phyloP scores from a whole-genome alignment of 1,284 basidiomycete species.

The Naganishia liquefaciens region DNA sequence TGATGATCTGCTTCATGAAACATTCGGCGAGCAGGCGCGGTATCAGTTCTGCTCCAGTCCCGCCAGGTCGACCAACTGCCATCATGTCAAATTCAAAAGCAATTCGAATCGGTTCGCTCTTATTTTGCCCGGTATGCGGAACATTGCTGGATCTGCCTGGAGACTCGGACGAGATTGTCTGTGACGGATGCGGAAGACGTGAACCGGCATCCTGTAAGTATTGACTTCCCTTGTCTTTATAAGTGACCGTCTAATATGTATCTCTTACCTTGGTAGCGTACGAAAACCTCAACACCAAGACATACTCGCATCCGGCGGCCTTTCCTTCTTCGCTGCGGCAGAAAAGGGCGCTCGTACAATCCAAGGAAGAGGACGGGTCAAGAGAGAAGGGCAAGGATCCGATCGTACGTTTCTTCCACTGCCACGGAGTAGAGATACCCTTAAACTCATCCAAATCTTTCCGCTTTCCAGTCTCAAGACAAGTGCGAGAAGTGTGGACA shows the following conservation, averaged over 20 bases:
- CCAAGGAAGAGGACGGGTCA: slow-evolving; percentile 72
- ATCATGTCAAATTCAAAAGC: slow-evolving; percentile 36
- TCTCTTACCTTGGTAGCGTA: slow-evolving; percentile 65
- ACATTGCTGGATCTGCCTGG: slow-evolving; percentile 86
- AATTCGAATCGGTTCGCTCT: slow-evolving; percentile 67
- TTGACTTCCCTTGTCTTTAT: not conserved
- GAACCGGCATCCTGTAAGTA: slow-evolving; percentile 85
- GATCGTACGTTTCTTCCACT: slow-evolving; percentile 45
- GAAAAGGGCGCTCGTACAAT: slow-evolving; percentile 83
- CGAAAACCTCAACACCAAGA: slow-evolving; percentile 86
- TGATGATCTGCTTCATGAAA: slow-evolving; percentile 6
- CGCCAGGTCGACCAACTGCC: slow-evolving; percentile 1
- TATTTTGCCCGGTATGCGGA: slow-evolving; percentile 92
- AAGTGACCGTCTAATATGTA: not conserved
- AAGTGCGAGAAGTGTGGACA: slow-evolving; percentile 89
- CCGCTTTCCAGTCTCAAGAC: slow-evolving; percentile 70
- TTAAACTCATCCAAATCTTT: not conserved
- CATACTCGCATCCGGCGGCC: slow-evolving; percentile 86
- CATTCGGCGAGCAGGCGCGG: too few species aligned
- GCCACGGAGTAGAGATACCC: not conserved
- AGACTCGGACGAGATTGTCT: slow-evolving; percentile 72
- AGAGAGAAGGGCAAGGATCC: slow-evolving; percentile 72
- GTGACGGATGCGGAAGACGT: slow-evolving; percentile 82
- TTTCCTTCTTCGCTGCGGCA: slow-evolving; percentile 87
- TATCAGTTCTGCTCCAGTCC: not conserved